Evolutionary conservation across 2,329 filamentous ascomycete species (phyloP), one percentile per base, ranked within the genome.

Genomic region (Plectosphaerella cucumerina): DNA sequence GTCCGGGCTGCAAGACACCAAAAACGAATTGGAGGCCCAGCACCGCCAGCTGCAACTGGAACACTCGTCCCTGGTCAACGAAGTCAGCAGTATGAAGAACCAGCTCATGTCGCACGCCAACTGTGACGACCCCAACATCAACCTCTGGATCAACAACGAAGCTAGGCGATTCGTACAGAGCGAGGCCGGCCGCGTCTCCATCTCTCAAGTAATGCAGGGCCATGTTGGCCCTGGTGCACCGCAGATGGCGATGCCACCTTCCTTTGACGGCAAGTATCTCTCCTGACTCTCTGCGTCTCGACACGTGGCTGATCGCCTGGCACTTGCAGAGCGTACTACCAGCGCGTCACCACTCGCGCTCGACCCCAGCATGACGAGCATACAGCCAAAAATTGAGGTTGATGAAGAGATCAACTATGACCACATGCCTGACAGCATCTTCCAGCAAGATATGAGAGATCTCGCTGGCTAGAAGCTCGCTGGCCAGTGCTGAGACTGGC

Each of bases 121-220:
- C 47, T 82, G 79, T 64, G 72, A 77, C 52, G 77, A 81, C 50
- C 58, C 68, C 14, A 77, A 78, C 50, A 81, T 82, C 57, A 66
- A 79, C 52, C 64, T 67, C 18, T 82, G 78, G 78, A 68, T 82
- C 39, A 70, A 77, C 47, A 75, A 70, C 50, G 75, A 80, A 60
- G 78, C 78, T 3, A 70, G 67, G 45, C 69, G 64, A n/a, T 77
- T 77, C 50, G 75, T 79, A 5, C 62, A 72, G 26, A 62, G 58
- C 10, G 56, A 63, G 5, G 58, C 65, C 37, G 62, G 67, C 47
- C 57, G 59, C 17, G 50, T 54, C 11, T 33, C 35, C 31, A 8
- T 18, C 8, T 35, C 47, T 2, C 60, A 58, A 4, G 44, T 49
- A 26, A 50, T 42, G 39, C 17, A 20, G 15, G 39, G 39, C 39